Base-by-base conservation (phyloP, 768 basidiomycete genomes). In the Cubamyces lactineus region DNA sequence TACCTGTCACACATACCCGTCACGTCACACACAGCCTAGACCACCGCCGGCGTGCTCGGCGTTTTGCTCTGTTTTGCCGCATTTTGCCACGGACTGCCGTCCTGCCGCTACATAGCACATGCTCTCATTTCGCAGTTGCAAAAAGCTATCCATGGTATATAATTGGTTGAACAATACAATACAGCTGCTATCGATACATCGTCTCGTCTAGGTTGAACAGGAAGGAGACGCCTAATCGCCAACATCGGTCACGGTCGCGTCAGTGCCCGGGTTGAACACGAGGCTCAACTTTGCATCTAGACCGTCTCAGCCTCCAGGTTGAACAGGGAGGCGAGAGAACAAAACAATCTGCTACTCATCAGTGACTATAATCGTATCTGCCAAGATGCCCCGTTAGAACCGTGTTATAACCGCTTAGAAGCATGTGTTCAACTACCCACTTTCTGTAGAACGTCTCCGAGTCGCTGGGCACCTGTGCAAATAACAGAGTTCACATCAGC, bases 401-500 rank as follows among this genome's bases (percentile, higher is more conserved):
- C 41, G 23, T 16, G 21, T 45, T 12, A 28, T n/a, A n/a, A n/a
- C n/a, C n/a, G n/a, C n/a, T n/a, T n/a, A n/a, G 38, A 52, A 34
- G 16, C 21, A 24, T 8, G 17, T 38, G 51, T 26, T 19, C 23
- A 59, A 0, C 12, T 42, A 67, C 87, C 54, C 66, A 92, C 93
- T 92, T 93, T 69, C 78, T 85, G 73, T 94, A 96, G 71, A 96
- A 96, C 1, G 80, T 83, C 73, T 95, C 94, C 8, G 89, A 90
- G 69, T 94, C 88, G 7, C 84, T 81, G 17, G 91, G 87, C 26
- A 85, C 74, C 86, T 89, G 67, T 62, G 43, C 34, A 55, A 66
- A 55, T 0, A 45, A 17, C 15, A 13, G 24, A 21, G 19, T 43
- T 61, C 50, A 65, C 48, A 49, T 46, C 57, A 26, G 34, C 46